Base-by-base conservation (phyloP, 2,329 filamentous ascomycete species). In the Aspergillus luchuensis region DNA sequence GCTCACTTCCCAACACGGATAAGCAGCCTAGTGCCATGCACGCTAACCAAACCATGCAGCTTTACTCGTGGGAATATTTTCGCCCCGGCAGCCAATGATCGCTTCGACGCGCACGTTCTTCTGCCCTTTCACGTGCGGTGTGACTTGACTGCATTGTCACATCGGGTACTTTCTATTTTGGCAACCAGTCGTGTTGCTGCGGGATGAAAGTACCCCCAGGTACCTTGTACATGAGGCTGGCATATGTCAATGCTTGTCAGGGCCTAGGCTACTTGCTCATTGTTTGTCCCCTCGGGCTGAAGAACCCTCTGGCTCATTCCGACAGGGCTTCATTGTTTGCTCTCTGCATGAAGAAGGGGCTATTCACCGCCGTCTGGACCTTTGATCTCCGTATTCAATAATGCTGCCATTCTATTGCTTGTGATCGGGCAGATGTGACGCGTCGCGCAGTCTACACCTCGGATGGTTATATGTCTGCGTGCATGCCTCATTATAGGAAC, bases 71-170 rank as follows among this genome's bases (percentile, higher is more conserved):
- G 53, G 28, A 47, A 10, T 36, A 23, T 30, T 33, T 50, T 50
- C 25, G n/a, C n/a, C n/a, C n/a, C 13, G 8, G 3, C 28, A 50
- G 25, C 47, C 47, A 50, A 30, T 50, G 47, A 30, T 50, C 25
- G 17, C 23, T 10, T 41, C 39, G 21, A 23, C 30, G 19, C 39
- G 19, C n/a, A 43, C 15, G 15, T 21, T 43, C 25, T 45, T 25
- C 33, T 36, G 17, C 39, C 25, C 17, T 23, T 47, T 56, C 53
- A 56, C 53, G 53, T 56, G 53, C 41, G 25, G 53, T 47, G 53
- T 56, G 53, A 56, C 39, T 21, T n/a, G 53, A 47, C 28, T 56
- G 39, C 53, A 56, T 56, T 56, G 25, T 56, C 53, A 56, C 53
- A 56, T 56, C 53, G 53, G 53, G 25, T 21, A 30, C 39, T 30